A percentile compares a stretch with the other conserved stretches of the same genome.
Evolutionary conservation across 2,329 filamentous ascomycete species (phyloP).

Genomic region (Fusarium tuaranense): DNA sequence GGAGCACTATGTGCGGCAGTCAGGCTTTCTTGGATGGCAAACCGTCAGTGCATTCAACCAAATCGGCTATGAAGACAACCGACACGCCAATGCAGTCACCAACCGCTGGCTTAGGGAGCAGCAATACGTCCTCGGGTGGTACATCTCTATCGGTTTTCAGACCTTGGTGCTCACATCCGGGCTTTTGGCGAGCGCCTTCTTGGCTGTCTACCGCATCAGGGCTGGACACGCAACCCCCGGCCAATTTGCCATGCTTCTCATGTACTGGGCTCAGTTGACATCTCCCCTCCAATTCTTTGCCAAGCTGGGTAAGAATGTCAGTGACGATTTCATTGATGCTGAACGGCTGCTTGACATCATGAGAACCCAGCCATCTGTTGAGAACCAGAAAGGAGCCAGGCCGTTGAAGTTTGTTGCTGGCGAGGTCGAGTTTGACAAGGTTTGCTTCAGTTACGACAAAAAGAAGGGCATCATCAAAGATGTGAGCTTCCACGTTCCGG

Average conservation of each 20-base stretch:
- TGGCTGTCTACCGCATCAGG: slow-evolving; percentile 75
- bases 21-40: slow-evolving; percentile 69
- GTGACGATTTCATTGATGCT: slow-evolving; percentile 67
- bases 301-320: slow-evolving; percentile 66
- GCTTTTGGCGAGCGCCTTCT: slow-evolving; percentile 71
- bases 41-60: slow-evolving; percentile 72
- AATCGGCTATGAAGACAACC: slow-evolving; percentile 65
- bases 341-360: slow-evolving; percentile 69
- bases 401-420: slow-evolving; percentile 64
- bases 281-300: slow-evolving; percentile 78
- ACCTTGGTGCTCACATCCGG: slow-evolving; percentile 76
- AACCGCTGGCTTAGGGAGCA: slow-evolving; percentile 54
- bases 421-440: slow-evolving; percentile 65
- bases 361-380: slow-evolving; percentile 66
- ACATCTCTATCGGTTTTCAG: slow-evolving; percentile 66
- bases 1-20: slow-evolving; percentile 66
- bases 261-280: slow-evolving; percentile 80
- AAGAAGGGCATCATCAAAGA: slow-evolving; percentile 68
- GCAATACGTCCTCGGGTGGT: slow-evolving; percentile 56
- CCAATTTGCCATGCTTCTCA: slow-evolving; percentile 77
- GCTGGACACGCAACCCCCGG: slow-evolving; percentile 71
- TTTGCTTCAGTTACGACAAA: slow-evolving; percentile 70
- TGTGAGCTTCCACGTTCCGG: slow-evolving; percentile 62
- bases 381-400: slow-evolving; percentile 63
- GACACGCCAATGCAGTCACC: slow-evolving; percentile 64